Evolutionary conservation across 2,329 filamentous ascomycete genomes (phyloP).

Genomic region (Exophiala sideris): DNA sequence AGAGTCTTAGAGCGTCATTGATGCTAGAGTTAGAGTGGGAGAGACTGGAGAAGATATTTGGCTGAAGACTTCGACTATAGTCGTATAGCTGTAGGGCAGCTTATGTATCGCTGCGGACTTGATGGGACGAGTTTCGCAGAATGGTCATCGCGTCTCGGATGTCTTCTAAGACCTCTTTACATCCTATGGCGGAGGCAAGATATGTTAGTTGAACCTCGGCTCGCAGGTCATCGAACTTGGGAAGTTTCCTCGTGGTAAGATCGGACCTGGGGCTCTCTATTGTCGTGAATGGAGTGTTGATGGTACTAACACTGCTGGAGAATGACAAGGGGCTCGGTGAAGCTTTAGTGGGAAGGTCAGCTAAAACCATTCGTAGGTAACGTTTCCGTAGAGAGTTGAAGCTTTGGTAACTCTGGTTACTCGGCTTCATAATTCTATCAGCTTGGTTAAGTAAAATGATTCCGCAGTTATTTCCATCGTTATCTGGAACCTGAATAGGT

Average conservation of each 20-base stretch:
- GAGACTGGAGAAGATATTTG: neutral
- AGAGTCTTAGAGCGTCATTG: neutral
- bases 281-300: neutral
- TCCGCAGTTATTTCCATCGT: conserved; percentile 4
- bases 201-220: neutral
- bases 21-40: neutral
- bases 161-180: conserved; percentile 2
- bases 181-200: conserved; percentile 2
- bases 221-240: neutral
- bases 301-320: neutral
- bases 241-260: neutral
- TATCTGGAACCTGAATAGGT: neutral
- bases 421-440: neutral
- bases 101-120: neutral
- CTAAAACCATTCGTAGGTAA: neutral
- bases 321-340: neutral
- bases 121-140: neutral
- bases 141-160: neutral
- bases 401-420: neutral
- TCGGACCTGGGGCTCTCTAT: neutral
- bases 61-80: neutral
- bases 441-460: conserved; percentile 4
- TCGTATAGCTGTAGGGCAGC: neutral
- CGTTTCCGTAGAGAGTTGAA: neutral
- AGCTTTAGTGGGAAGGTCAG: neutral